phyloP scores from a whole-genome alignment of 2,329 filamentous ascomycete genomes.

The Pyrenochaeta sp. region DNA sequence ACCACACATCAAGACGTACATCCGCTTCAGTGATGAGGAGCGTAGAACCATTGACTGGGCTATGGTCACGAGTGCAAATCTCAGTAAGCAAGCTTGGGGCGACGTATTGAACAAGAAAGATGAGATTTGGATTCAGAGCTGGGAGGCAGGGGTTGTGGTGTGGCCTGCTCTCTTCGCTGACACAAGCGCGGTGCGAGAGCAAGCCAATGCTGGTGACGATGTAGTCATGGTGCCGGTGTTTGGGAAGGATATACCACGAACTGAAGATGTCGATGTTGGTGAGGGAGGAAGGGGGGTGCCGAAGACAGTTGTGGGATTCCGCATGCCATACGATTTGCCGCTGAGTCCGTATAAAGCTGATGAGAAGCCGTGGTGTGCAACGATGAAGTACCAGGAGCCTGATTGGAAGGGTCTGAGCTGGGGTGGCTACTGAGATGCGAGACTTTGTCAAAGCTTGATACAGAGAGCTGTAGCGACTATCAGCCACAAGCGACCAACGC shows the following conservation, averaged over 20 bases:
- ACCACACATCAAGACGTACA: constrained; percentile 90
- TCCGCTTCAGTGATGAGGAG: constrained; percentile 64
- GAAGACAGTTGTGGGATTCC: constrained; percentile 67
- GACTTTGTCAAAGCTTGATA: not conserved
- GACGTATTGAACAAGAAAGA: constrained; percentile 65
- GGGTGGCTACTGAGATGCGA: constrained; percentile 28
- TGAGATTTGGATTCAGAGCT: constrained; percentile 77
- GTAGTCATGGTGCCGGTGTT: constrained; percentile 74
- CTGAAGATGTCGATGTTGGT: constrained; percentile 28
- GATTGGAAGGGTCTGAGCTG: constrained; percentile 66
- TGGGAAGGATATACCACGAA: constrained; percentile 63
- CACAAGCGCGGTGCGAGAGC: constrained; percentile 9
- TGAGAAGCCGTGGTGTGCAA: constrained; percentile 82
- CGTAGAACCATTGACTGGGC: constrained; percentile 77
- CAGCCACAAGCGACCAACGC: not conserved
- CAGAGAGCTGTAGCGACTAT: not conserved
- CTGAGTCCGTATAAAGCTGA: constrained; percentile 68
- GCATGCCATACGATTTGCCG: constrained; percentile 85
- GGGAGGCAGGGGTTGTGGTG: constrained; percentile 82
- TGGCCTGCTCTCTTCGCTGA: constrained; percentile 71
- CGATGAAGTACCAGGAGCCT: constrained; percentile 64
- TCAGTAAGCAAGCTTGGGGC: constrained; percentile 91
- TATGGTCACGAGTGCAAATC: constrained; percentile 86
- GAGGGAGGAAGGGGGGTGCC: constrained; percentile 16
- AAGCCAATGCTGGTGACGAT: constrained; percentile 10